Evolutionary conservation across 768 basidiomycete species (phyloP).

Genomic region (Panaeolus cyanescens): DNA sequence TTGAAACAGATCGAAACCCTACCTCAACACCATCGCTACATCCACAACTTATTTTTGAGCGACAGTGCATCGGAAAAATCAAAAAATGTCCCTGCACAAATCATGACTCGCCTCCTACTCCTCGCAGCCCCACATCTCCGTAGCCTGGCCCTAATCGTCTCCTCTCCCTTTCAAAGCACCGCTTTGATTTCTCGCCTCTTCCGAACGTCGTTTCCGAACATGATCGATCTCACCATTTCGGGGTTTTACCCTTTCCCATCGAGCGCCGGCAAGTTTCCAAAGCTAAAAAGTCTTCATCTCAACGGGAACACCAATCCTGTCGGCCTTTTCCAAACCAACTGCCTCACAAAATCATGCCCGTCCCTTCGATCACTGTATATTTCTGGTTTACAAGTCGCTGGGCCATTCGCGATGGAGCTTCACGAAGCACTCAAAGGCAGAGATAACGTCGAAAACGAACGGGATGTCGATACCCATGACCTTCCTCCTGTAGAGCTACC

Average conservation of each 20-base stretch:
- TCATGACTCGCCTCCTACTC: neutral
- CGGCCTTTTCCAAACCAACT: constrained; percentile 42
- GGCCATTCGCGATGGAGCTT: constrained; percentile 43
- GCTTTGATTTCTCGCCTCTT: constrained; percentile 43
- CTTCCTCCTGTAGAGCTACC: constrained; percentile 28
- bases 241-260: constrained; percentile 55
- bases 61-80: constrained; percentile 18
- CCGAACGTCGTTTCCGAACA: constrained; percentile 38
- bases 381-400: constrained; percentile 44
- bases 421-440: constrained; percentile 26
- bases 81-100: neutral
- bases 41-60: constrained; percentile 48
- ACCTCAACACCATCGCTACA: constrained; percentile 37
- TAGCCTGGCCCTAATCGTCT: constrained; percentile 37
- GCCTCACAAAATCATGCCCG: constrained; percentile 41
- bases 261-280: constrained; percentile 27
- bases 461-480: constrained; percentile 11
- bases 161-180: constrained; percentile 34
- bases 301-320: constrained; percentile 52
- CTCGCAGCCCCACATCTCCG: constrained; percentile 18
- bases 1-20: constrained; percentile 29
- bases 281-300: constrained; percentile 43
- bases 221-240: constrained; percentile 42
- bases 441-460: neutral
- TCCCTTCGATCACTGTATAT: constrained; percentile 38